Evolutionary conservation across 148 eudicot species (phyloP).

Genomic region (Amaranthus cruentus): DNA sequence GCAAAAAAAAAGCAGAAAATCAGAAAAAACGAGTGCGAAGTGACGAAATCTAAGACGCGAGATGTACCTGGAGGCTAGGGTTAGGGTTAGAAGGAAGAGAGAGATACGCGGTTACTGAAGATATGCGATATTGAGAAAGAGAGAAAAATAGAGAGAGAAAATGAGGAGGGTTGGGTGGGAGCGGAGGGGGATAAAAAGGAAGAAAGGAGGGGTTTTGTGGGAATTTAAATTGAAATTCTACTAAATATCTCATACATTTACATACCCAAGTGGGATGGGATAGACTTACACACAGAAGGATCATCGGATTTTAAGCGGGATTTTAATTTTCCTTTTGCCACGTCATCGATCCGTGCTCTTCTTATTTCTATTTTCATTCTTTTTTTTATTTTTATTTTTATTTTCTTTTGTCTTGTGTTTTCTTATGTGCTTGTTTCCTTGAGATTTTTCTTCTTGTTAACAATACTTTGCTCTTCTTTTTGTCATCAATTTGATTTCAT

Average conservation of each 20-base stretch:
- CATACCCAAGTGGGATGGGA: neutral
- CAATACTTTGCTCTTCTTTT: neutral
- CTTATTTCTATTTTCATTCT: neutral
- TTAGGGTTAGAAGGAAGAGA: constrained; percentile 24
- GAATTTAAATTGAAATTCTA: constrained; percentile 23
- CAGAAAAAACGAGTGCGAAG: neutral
- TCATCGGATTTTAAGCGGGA: constrained; percentile 29
- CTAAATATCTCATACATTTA: constrained; percentile 10
- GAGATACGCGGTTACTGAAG: constrained; percentile 20
- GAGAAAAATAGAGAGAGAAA: neutral
- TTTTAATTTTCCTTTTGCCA: constrained; percentile 19
- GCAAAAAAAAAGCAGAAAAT: neutral
- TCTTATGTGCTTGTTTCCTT: constrained; percentile 3
- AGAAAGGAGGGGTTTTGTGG: constrained; percentile 23
- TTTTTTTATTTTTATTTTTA: neutral
- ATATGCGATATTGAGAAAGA: neutral
- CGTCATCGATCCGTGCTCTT: constrained; percentile 28
- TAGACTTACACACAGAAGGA: neutral
- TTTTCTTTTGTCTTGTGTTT: neutral
- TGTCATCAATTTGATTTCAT: neutral
- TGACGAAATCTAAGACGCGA: neutral
- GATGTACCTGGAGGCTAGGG: constrained; percentile 18
- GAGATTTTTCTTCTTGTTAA: neutral
- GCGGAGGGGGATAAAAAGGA: constrained; percentile 13
- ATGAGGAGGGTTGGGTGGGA: neutral